Evolutionary conservation across 2,329 filamentous ascomycete species (phyloP), one percentile per base, ranked within the genome.

Genomic region (Fusarium pseudonygamai): DNA sequence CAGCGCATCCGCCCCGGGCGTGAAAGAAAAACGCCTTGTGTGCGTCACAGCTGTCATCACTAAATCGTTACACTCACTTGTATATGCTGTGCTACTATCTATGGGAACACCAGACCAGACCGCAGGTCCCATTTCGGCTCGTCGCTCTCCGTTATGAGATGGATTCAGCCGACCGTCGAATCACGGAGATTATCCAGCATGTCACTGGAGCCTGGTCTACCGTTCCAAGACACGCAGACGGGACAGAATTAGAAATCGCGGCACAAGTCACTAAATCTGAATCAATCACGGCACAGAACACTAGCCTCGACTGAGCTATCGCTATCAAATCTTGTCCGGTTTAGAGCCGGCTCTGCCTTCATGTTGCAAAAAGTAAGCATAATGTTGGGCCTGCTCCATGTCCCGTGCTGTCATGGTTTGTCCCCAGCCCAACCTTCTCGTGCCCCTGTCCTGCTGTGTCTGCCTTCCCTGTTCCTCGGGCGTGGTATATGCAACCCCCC

Each of bases 311-410:
- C 40, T 11, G 15, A 46, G 39, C 3, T 28, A 5, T 66, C 37
- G 6, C 39, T 42, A 15, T 46, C 56, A 46, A 47, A 30, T 49
- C 26, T 13, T 42, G 20, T 28, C 30, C 32, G 20, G 16, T 57
- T 28, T 39, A 42, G 32, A 40, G 52, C 30, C 22, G 37, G 28
- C 8, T 43, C 30, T 43, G 65, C 39, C 13, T 59, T 39, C 34
- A 39, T 34, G 20, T 56, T 36, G 5, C 16, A 62, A 47, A 53
- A 71, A 71, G 70, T 72, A 67, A 71, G 70, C 70, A 58, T 73
- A 65, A 73, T 58, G 42, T 64, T 39, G 39, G 49, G 37, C 45
- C 49, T 47, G 22, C 24, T 45, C 66, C 6, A 55, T 42, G 58
- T 60, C 52, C 45, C 42, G 28, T 60, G 37, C 40, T 58, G 52